Evolutionary conservation across 1,139 yeast genomes (phyloP).

Genomic region (Geotrichum candidum): DNA sequence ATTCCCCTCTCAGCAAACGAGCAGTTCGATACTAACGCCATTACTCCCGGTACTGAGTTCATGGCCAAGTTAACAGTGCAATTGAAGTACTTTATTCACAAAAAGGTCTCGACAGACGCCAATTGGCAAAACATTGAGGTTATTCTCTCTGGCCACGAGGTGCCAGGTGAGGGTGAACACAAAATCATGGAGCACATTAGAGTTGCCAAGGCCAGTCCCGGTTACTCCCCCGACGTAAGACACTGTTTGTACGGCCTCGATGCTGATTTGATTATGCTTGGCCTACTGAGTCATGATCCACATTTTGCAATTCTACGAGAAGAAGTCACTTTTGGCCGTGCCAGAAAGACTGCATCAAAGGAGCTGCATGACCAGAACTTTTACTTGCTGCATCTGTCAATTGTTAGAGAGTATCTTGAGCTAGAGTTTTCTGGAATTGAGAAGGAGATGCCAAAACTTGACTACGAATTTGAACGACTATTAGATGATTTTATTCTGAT

Average conservation of each 20-base stretch:
- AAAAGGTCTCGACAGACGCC: conserved; percentile 78
- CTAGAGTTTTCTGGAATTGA: conserved; percentile 74
- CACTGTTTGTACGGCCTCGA: conserved; percentile 96
- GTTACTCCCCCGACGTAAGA: conserved; percentile 79
- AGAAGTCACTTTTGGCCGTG: conserved; percentile 81
- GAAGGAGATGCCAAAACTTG: conserved; percentile 49
- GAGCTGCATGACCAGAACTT: conserved; percentile 73
- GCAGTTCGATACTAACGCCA: conserved; percentile 84
- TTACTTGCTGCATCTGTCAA: conserved; percentile 72
- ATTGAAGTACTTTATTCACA: conserved; percentile 82
- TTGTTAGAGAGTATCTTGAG: conserved; percentile 85
- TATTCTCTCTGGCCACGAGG: conserved; percentile 89
- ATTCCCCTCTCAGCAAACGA: conserved; percentile 52
- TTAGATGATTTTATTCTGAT: conserved; percentile 90
- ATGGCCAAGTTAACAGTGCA: conserved; percentile 86
- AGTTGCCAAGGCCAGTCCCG: conserved; percentile 75
- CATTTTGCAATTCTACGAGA: conserved; percentile 93
- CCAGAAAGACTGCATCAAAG: conserved; percentile 44
- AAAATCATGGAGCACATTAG: conserved; percentile 93
- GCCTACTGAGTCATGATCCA: conserved; percentile 92
- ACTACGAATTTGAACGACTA: conserved; percentile 79
- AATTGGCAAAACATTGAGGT: conserved; percentile 86
- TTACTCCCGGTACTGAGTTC: conserved; percentile 97
- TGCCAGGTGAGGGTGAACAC: conserved; percentile 99
- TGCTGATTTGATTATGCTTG: conserved; percentile 95